These are phyloP conservation scores for Luvunga scandens DNA, from an alignment of 345 rosid genomes.

Conservation along the genomic window DNA sequence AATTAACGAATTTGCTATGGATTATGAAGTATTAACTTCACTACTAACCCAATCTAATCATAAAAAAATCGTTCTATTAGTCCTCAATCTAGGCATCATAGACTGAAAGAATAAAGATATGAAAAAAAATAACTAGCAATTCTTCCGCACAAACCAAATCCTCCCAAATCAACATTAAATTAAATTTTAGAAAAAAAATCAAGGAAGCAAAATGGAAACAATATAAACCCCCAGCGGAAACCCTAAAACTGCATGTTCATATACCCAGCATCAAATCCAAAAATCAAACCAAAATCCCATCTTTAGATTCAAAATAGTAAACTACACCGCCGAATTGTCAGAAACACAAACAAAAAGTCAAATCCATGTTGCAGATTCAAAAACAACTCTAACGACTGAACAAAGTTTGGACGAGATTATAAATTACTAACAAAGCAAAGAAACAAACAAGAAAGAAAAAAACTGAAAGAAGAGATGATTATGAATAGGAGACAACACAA, in stretches of 20 bases:
- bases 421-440: neutral
- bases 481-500: neutral
- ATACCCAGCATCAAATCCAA: slow-evolving; percentile 7
- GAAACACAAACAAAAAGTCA: neutral
- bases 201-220: neutral
- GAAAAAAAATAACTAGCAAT: neutral
- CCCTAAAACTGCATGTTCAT: neutral
- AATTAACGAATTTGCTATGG: neutral
- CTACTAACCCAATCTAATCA: neutral
- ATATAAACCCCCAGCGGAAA: neutral
- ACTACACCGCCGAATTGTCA: slow-evolving; percentile 10
- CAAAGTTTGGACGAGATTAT: neutral
- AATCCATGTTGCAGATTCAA: neutral
- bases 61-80: neutral
- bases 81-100: neutral
- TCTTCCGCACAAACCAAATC: neutral
- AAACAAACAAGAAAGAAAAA: neutral
- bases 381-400: neutral
- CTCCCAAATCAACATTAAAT: neutral
- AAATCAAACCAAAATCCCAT: slow-evolving; percentile 9
- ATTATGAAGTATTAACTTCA: neutral
- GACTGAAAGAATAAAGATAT: neutral
- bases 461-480: neutral
- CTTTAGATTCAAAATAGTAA: slow-evolving; percentile 7
- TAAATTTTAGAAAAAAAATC: no score